Conservation (phyloP, 1,139 yeast species). For the Sugiyamaella japonica region DNA sequence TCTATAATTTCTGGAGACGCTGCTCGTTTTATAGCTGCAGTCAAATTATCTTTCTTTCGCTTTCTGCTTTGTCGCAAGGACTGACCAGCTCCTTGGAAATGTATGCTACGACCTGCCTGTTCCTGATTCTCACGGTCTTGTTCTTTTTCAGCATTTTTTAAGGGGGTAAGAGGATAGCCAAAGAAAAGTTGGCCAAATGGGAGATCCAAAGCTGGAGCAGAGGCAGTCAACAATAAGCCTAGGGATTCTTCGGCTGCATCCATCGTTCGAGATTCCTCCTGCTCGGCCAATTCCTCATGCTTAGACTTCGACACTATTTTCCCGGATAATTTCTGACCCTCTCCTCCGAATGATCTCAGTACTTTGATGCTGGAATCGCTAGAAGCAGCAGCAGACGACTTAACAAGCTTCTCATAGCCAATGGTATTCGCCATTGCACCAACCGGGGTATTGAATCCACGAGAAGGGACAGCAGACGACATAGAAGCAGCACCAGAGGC, state of each 20-base stretch:
- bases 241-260: constrained; percentile 36
- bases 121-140: constrained; percentile 42
- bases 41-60: constrained; percentile 60
- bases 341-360: constrained; percentile 51
- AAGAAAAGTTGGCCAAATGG: constrained; percentile 89
- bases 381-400: constrained; percentile 7
- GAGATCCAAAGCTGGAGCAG: constrained; percentile 68
- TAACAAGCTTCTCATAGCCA: constrained; percentile 57
- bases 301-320: constrained; percentile 42
- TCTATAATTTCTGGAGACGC: constrained; percentile 68
- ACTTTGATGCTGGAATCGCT: neutral
- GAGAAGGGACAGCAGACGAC: constrained; percentile 30
- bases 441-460: constrained; percentile 36
- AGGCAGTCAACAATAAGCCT: constrained; percentile 50
- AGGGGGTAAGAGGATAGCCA: constrained; percentile 87
- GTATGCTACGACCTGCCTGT: constrained; percentile 25
- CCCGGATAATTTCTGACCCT: constrained; percentile 75
- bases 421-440: constrained; percentile 83
- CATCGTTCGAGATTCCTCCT: neutral
- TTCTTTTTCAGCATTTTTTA: constrained; percentile 50
- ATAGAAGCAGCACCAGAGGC: constrained; percentile 22
- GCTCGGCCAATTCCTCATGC: constrained; percentile 9
- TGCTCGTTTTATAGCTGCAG: constrained; percentile 36
- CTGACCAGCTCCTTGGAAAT: constrained; percentile 45
- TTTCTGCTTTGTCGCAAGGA: constrained; percentile 72